Percentiles rank a stretch among this genome's conserved stretches.
phyloP scores from a whole-genome alignment of 306 rosid species.

The Vicia villosa region DNA sequence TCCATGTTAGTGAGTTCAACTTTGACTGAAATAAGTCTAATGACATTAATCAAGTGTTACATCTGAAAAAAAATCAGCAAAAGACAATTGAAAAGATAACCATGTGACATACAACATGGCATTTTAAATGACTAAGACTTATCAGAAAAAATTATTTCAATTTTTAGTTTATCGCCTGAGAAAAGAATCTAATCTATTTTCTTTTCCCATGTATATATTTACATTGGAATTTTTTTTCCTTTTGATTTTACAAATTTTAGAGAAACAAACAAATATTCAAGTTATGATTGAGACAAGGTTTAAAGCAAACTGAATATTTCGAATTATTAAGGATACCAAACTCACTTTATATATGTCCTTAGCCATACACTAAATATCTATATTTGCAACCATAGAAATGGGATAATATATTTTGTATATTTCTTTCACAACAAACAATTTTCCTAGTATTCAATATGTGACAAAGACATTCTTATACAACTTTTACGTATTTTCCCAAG shows the following conservation, averaged over 20 bases:
- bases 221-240: not conserved
- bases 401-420: not conserved
- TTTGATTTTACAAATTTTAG: not conserved
- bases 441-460: too few species aligned
- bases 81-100: not conserved
- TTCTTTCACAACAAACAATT: too few species aligned
- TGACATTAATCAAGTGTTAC: conserved; percentile 2
- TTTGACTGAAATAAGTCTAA: not conserved
- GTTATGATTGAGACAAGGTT: not conserved
- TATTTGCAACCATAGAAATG: conserved; percentile 8
- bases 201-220: not conserved
- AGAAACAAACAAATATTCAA: conserved; percentile 8
- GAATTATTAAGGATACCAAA: conserved; percentile 1
- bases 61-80: not conserved
- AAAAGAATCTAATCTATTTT: not conserved
- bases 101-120: conserved; percentile 7
- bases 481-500: too few species aligned
- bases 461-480: too few species aligned
- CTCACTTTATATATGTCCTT: conserved; percentile 3
- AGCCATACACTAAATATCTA: conserved; percentile 24
- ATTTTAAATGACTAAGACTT: conserved; percentile 9
- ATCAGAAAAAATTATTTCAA: not conserved
- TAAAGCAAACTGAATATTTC: conserved; percentile 23
- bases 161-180: not conserved
- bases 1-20: not conserved